phyloP scores from a whole-genome alignment of 805 yeast species.

The Wickerhamiella nectarea region DNA sequence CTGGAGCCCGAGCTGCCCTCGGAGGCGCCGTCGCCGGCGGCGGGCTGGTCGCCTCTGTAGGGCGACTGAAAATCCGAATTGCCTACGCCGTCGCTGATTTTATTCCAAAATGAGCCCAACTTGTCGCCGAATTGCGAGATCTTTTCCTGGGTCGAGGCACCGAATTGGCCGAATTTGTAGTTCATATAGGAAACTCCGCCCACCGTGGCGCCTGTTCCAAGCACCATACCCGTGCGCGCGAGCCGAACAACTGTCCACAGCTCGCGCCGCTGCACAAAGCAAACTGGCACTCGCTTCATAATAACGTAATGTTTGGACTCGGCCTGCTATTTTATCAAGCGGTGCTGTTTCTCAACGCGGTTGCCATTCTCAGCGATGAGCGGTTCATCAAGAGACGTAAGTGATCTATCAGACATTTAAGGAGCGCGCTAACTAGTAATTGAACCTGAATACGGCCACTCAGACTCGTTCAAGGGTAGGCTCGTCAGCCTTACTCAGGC shows the following conservation, averaged over 20 bases:
- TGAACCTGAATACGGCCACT: constrained; percentile 35
- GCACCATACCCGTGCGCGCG: constrained; percentile 36
- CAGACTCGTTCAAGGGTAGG: constrained; percentile 41
- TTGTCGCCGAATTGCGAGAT: constrained; percentile 43
- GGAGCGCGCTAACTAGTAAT: constrained; percentile 28
- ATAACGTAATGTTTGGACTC: constrained; percentile 27
- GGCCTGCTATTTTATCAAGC: constrained; percentile 27
- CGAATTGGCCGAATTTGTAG: constrained; percentile 82
- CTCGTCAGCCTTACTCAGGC: constrained; percentile 57
- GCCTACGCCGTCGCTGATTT: constrained; percentile 2
- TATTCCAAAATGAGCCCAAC: constrained; percentile 23
- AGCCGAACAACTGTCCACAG: constrained; percentile 19
- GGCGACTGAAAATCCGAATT: neutral
- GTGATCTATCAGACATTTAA: constrained; percentile 13
- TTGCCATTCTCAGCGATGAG: constrained; percentile 70
- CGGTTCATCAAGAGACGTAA: constrained; percentile 55
- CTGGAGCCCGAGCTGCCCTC: neutral
- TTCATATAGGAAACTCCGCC: constrained; percentile 91
- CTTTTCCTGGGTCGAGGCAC: constrained; percentile 54
- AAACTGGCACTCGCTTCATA: constrained; percentile 1
- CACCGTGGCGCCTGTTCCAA: constrained; percentile 74
- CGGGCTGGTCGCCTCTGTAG: neutral
- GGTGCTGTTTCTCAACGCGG: constrained; percentile 48
- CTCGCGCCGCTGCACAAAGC: constrained; percentile 12
- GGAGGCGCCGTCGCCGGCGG: constrained; percentile 2